Evolutionary conservation across 768 basidiomycete species (phyloP), one percentile per base, ranked within the genome.

Genomic region (Boletus coccyginus): DNA sequence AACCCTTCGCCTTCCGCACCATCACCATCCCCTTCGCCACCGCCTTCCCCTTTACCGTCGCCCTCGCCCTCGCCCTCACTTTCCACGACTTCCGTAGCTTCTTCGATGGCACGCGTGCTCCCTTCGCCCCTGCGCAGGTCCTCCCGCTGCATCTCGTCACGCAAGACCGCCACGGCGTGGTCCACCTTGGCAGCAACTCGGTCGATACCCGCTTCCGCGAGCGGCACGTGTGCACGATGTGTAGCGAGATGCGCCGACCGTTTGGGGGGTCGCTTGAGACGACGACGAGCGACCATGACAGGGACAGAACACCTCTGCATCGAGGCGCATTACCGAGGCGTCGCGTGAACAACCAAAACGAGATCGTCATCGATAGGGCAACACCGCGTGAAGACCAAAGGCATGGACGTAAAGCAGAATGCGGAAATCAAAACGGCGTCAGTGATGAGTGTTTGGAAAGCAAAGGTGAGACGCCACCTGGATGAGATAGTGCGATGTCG

Each of bases 221-320:
- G 88, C 17, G 90, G 86, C 41, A 94, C 88, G 46, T 90, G 90
- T 2, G 80, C 81, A 57, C 91, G 89, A 61, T 93, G 86, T 33
- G 86, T 87, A 29, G 90, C 82, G 33, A 92, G 84, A 70, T 92
- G 90, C 0, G 91, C 90, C 5, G 84, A 81, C 46, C 86, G 88
- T 52, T 85, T 83, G 13, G 94, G 86, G 21, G 94, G 92, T 3
- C 92, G 86, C 72, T 92, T 92, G 70, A 97, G 86, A 13, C 94
- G 81, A 50, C 94, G 86, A 51, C 94, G 91, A 6, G 94, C 92
- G 51, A 96, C 93, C 94, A 98, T 96, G 52, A 97, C 94, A 0
- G 95, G 94, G 0, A 96, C 94, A 16, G 92, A 92, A 58, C 92
- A 95, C 73, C 93, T 94, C 80, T 93, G 69, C 63, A 62, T 36